Evolutionary conservation across 2,329 filamentous ascomycete genomes (phyloP).

Genomic region (Cyclaneusma minus): DNA sequence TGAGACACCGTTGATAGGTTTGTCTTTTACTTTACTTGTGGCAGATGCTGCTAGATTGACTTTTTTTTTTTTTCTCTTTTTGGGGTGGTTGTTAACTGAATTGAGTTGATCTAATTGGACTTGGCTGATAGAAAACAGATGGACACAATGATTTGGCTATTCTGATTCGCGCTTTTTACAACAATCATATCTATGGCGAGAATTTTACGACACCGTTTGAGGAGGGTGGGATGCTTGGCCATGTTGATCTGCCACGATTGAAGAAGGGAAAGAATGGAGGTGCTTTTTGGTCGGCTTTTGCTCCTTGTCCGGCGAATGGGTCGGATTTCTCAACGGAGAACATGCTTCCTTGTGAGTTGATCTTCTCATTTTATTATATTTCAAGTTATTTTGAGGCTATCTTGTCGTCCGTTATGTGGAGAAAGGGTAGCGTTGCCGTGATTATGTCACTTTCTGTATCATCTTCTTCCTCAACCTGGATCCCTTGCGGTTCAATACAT

Average conservation of each 20-base stretch:
- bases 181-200: slow-evolving; percentile 63
- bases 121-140: slow-evolving; percentile 37
- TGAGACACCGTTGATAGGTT: slow-evolving; percentile 31
- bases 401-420: no score
- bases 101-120: neutral
- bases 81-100: neutral
- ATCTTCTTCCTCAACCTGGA: no score
- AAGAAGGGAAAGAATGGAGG: slow-evolving; percentile 59
- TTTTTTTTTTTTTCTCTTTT: no score
- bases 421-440: no score
- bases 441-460: no score
- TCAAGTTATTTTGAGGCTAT: neutral
- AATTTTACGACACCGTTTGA: slow-evolving; percentile 65
- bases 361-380: neutral
- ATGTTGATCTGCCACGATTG: slow-evolving; percentile 71
- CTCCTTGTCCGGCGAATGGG: slow-evolving; percentile 58
- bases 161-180: slow-evolving; percentile 45
- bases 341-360: slow-evolving; percentile 29
- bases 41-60: no score
- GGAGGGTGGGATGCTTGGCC: slow-evolving; percentile 47
- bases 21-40: slow-evolving; percentile 6
- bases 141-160: slow-evolving; percentile 84
- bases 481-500: no score
- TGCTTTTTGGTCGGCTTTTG: slow-evolving; percentile 86
- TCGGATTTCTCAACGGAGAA: slow-evolving; percentile 59